Evolutionary conservation across 208 protist species (phyloP), one percentile per base, ranked within the genome.

Genomic region (Trypanosoma brucei): DNA sequence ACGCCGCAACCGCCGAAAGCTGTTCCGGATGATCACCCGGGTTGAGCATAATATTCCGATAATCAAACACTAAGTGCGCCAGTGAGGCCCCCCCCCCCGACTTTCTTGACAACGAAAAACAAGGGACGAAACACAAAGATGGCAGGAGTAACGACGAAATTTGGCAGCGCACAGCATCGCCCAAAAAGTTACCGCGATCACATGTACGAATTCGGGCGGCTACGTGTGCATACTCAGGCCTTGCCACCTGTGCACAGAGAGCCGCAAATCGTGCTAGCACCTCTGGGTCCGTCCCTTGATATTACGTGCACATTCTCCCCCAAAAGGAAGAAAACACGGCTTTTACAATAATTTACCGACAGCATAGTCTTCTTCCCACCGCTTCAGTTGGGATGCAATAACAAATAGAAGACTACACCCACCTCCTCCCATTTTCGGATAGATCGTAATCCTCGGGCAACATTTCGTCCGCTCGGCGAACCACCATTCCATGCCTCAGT

Each of bases 381-480:
- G 22, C 22, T 11, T 46, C 30, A 55, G 34, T 35, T 48, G 54
- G 5, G 58, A 13, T 3, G 4, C 7, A 11, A 8, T 7, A 40
- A 14, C 3, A 13, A 6, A 39, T 8, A 5, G 5, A 57, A 14
- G 11, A 36, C 66, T 75, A 94, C 40, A 87, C 78, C 88, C 88
- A 94, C 36, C 83, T 56, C 34, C 88, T 77, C 46, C 85, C 74
- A 51, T 93, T 90, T 8, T 81, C 70, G 8, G 60, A 76, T 40
- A 88, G 59, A 46, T 82, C 65, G 50, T 70, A 83, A 7, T 63
- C 65, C 59, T 8, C 51, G 2, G 50, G 59, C n/a, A 62, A 54
- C n/a, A 56, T 51, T 33, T 64, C 76, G 11, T 72, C 71, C 6
- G 62, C 55, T 38, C 33, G 11, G 1, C 57, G 55, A 51, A 73